Conservation (phyloP, 805 yeast genomes). For the Cephaloascus albidus region DNA sequence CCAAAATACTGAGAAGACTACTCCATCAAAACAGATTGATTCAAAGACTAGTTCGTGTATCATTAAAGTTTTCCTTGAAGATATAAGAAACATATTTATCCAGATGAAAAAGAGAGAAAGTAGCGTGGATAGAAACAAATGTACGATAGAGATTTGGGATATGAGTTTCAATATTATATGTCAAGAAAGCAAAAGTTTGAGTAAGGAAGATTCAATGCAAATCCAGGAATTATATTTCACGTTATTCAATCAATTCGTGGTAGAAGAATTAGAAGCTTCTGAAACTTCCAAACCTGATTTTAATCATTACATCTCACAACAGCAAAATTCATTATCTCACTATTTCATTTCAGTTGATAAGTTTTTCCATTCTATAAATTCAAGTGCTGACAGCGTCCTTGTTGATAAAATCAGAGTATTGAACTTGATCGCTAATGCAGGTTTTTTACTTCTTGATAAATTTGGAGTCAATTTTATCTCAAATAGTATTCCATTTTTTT, state of each 20-base stretch:
- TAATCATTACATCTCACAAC: conserved; percentile 27
- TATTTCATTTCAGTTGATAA: conserved; percentile 26
- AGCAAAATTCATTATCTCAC: conserved; percentile 30
- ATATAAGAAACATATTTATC: conserved; percentile 19
- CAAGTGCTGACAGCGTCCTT: conserved; percentile 12
- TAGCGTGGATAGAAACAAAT: conserved; percentile 31
- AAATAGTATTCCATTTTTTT: conserved; percentile 35
- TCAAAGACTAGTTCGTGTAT: conserved; percentile 9
- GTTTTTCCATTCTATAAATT: conserved; percentile 15
- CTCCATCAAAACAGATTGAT: conserved; percentile 3
- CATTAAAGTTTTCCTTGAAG: conserved; percentile 18
- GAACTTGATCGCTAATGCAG: conserved; percentile 2
- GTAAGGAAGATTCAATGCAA: not conserved
- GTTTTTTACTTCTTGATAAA: conserved; percentile 7
- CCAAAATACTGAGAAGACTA: conserved; percentile 1
- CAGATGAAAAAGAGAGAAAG: conserved; percentile 21
- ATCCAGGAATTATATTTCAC: not conserved
- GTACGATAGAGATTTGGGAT: conserved; percentile 34
- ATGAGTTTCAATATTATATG: conserved; percentile 14
- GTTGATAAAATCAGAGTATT: conserved; percentile 13
- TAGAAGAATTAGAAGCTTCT: not conserved
- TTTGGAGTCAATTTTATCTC: conserved; percentile 38
- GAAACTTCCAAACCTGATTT: conserved; percentile 25
- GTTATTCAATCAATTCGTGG: not conserved
- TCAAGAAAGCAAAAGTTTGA: conserved; percentile 4